These are phyloP conservation scores for Fusarium avenaceum DNA, from an alignment of 2,329 filamentous ascomycete genomes.

Conservation along the genomic window DNA sequence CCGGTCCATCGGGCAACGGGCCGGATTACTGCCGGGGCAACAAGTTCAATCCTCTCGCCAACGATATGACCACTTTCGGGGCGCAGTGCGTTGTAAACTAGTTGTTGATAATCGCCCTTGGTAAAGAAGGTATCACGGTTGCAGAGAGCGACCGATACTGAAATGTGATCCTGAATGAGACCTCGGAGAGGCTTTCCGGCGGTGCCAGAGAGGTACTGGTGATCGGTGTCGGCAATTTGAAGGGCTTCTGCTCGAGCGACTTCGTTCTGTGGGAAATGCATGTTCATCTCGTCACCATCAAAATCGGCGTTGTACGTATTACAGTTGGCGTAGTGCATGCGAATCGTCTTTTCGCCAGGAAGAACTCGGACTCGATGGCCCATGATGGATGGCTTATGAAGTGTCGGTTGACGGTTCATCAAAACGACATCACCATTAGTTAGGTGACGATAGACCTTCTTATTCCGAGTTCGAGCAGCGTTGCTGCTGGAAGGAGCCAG, in stretches of 20 bases:
- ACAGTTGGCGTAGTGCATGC: conserved; percentile 99
- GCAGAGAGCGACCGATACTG: conserved; percentile 90
- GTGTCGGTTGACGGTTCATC: conserved; percentile 98
- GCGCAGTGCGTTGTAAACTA: conserved; percentile 90
- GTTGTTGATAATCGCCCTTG: conserved; percentile 88
- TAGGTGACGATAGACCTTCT: conserved; percentile 96
- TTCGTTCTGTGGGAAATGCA: conserved; percentile 99
- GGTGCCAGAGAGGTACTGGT: conserved; percentile 95
- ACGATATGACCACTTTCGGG: conserved; percentile 92
- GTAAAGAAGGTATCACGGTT: conserved; percentile 93
- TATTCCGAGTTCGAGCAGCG: conserved; percentile 83
- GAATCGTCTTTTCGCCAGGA: conserved; percentile 94
- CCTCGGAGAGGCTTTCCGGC: conserved; percentile 93
- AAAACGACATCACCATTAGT: conserved; percentile 97
- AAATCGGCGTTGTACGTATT: conserved; percentile 99
- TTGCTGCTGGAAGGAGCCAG: conserved; percentile 84
- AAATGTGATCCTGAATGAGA: conserved; percentile 98
- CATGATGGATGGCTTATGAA: conserved; percentile 99
- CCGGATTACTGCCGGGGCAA: conserved; percentile 85
- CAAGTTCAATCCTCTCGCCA: conserved; percentile 82
- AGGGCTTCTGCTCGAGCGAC: conserved; percentile 92
- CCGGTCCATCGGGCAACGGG: conserved; percentile 90
- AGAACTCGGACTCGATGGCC: conserved; percentile 93
- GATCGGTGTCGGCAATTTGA: conserved; percentile 94
- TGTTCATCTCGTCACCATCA: conserved; percentile 99